These are phyloP conservation scores for Apium graveolens DNA, from an alignment of 129 eudicot genomes.

Conservation along the genomic window DNA sequence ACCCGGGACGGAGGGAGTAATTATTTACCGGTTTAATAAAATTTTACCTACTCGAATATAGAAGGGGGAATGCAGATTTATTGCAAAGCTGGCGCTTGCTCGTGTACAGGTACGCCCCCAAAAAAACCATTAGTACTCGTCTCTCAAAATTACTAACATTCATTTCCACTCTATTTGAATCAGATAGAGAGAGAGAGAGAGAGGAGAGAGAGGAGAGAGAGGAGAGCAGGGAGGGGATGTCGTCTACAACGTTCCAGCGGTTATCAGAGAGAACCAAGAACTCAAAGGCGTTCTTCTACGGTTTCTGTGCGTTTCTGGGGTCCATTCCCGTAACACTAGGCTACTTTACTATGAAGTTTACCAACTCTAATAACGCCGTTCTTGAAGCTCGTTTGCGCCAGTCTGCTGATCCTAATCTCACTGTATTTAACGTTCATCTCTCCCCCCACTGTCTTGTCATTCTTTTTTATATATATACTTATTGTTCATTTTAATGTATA, in stretches of 20 bases:
- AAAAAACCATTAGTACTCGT: neutral
- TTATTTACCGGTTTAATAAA: too few relatives aligned
- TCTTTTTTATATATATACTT: neutral
- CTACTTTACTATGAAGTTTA: neutral
- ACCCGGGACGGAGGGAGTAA: too few relatives aligned
- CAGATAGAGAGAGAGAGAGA: neutral
- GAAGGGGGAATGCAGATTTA: too few relatives aligned
- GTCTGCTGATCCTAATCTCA: neutral
- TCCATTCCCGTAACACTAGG: neutral
- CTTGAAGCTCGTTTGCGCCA: constrained; percentile 5
- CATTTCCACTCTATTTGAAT: neutral
- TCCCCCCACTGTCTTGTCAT: neutral
- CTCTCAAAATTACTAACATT: neutral
- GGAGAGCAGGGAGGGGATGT: constrained; percentile 22
- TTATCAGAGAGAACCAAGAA: neutral
- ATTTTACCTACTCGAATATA: too few relatives aligned
- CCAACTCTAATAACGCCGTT: neutral
- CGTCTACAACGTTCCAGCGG: constrained; percentile 8
- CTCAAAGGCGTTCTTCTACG: constrained; percentile 2
- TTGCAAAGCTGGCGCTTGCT: too few relatives aligned
- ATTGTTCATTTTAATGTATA: too few relatives aligned
- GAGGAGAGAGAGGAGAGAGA: neutral
- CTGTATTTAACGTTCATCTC: neutral
- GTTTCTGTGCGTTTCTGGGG: neutral
- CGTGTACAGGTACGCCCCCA: neutral